Evolutionary conservation across 306 rosid genomes (phyloP).

Genomic region (Acmispon strigosus): DNA sequence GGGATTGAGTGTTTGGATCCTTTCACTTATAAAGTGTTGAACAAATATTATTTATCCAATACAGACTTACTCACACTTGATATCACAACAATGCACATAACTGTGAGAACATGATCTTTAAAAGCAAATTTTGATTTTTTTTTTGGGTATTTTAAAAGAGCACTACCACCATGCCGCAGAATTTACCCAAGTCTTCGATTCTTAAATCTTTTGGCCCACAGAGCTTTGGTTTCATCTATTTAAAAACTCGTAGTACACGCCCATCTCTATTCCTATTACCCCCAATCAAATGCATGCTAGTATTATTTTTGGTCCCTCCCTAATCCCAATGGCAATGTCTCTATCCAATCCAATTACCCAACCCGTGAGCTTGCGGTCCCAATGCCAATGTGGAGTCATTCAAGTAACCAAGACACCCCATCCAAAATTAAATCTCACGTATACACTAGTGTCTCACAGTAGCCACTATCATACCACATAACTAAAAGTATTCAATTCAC

Average conservation of each 20-base stretch:
- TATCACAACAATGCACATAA: too few species aligned
- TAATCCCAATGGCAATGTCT: neutral
- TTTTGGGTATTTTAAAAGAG: too few species aligned
- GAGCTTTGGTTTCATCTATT: neutral
- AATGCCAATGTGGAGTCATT: neutral
- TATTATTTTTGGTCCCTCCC: conserved; percentile 13
- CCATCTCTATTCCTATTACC: neutral
- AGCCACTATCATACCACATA: neutral
- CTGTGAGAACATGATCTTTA: too few species aligned
- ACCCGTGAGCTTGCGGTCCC: conserved; percentile 30
- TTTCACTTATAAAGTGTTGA: too few species aligned
- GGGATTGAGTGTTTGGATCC: too few species aligned
- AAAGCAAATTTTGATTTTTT: too few species aligned
- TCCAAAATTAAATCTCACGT: neutral
- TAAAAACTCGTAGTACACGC: neutral
- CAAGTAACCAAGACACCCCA: neutral
- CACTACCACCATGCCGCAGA: too few species aligned
- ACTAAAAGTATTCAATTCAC: neutral
- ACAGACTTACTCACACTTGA: too few species aligned
- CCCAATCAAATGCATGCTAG: neutral
- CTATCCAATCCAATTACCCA: neutral
- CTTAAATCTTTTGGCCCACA: conserved; percentile 12
- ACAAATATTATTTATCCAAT: too few species aligned
- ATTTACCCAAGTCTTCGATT: neutral
- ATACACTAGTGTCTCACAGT: neutral